Evolutionary conservation across 306 rosid genomes (phyloP), one percentile per base, ranked within the genome.

Genomic region (Herpetospermum pedunculosum): DNA sequence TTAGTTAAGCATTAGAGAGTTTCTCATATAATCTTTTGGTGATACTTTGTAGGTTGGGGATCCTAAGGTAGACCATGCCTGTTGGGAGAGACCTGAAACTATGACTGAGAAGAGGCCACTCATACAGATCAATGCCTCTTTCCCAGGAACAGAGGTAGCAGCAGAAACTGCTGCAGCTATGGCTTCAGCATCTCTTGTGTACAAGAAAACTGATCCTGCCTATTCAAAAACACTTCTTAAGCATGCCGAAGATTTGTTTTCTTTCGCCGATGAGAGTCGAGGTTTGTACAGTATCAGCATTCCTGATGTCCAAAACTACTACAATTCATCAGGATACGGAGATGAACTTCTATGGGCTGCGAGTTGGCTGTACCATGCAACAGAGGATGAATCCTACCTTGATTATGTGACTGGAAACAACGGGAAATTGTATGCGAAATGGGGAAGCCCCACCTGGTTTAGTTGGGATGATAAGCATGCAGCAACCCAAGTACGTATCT

Each of bases 301-400:
- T 85, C 97, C 97, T 3, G 85, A 82, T 55, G 96, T 87, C 35
- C 78, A 62, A 77, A 78, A 72, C 11, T 95, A 83, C 75, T 95
- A 95, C 84, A 95, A 95, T 77, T 95, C 97, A 73, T 86, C 96
- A 64, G 99, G 97, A 76, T 95, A 78, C 26, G 96, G 90, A 14
- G 99, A 95, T 71, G 99, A 95, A 82, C 99, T 95, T 67, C 80
- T 95, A 63, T 95, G 99, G 99, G 97, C 96, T 7, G 99, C 97
- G 55, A 86, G 91, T 78, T 95, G 99, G 99, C 94, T 95, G 75
- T 95, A 86, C 82, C 96, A 91, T 83, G 99, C 99, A 29, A 91
- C 97, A 35, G 81, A 79, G 40, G 96, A 91, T 76, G 81, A 80
- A 35, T 38, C 86, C 47, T 94, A 91, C 80, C 85, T 94, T 76